phyloP scores from a whole-genome alignment of 805 yeast species.

The Metschnikowia shivogae region DNA sequence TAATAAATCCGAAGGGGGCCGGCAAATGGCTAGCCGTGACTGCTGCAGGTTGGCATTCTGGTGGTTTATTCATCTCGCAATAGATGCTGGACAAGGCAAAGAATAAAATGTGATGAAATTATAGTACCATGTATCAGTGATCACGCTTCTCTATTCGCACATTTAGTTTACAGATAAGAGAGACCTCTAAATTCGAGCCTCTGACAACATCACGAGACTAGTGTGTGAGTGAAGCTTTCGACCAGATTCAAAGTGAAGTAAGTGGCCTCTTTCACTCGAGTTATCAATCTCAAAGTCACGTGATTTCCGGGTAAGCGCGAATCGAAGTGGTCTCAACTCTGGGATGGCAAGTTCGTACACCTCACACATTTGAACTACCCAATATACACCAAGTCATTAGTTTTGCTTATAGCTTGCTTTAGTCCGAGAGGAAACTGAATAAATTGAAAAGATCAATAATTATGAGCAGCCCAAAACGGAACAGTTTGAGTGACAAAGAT shows the following conservation, averaged over 20 bases:
- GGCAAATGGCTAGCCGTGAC: conserved; percentile 57
- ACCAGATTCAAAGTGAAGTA: too few relatives aligned
- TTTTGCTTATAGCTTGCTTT: not conserved
- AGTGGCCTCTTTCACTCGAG: too few relatives aligned
- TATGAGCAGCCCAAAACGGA: conserved; percentile 17
- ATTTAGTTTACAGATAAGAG: too few relatives aligned
- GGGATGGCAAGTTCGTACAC: not conserved
- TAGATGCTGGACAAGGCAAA: not conserved
- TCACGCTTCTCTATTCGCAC: too few relatives aligned
- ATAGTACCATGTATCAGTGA: too few relatives aligned
- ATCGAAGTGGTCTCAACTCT: conserved; percentile 1
- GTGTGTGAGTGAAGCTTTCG: too few relatives aligned
- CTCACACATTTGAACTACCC: conserved; percentile 1
- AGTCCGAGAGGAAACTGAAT: not conserved
- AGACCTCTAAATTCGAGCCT: not conserved
- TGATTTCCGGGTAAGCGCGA: conserved; percentile 5
- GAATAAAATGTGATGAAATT: too few relatives aligned
- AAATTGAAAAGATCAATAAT: not conserved
- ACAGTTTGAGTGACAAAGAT: conserved; percentile 14
- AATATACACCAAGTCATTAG: not conserved
- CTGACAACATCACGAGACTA: not conserved
- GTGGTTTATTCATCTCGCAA: conserved; percentile 44
- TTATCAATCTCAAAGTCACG: not conserved
- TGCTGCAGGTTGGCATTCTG: conserved; percentile 81
- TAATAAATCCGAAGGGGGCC: conserved; percentile 1